A percentile compares a stretch with the other conserved stretches of the same genome.
These are phyloP conservation scores for Pyrus communis DNA, from an alignment of 306 rosid species.

Conservation along the genomic window DNA sequence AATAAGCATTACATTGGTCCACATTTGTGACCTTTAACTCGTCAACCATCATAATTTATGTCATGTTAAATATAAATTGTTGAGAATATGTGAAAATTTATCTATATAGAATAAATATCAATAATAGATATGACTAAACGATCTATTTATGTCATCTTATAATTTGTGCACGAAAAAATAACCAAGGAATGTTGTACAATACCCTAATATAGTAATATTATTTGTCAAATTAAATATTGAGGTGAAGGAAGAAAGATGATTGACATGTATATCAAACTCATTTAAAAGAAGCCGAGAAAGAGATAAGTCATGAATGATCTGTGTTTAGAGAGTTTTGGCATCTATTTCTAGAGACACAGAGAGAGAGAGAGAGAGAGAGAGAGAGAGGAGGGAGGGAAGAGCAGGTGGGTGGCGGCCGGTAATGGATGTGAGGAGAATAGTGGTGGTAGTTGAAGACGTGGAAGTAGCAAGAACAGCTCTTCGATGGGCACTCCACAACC, in stretches of 20 bases:
- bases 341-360: neutral
- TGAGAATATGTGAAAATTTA: too few relatives aligned
- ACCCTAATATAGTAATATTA: neutral
- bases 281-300: constrained; percentile 1
- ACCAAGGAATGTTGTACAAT: neutral
- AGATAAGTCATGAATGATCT: neutral
- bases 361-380: neutral
- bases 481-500: constrained; percentile 70
- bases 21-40: neutral
- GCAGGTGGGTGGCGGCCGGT: neutral
- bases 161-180: neutral
- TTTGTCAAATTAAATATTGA: neutral
- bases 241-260: neutral
- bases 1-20: neutral
- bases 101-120: neutral
- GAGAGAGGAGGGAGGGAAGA: neutral
- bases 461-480: constrained; percentile 82
- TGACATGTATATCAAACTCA: neutral
- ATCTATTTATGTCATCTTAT: neutral
- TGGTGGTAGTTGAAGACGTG: constrained; percentile 77
- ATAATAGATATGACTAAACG: too few relatives aligned
- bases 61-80: too few relatives aligned
- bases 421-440: constrained; percentile 82
- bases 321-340: neutral
- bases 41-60: too few relatives aligned